Conservation (phyloP, 352 stramenopile genomes). For the Phytophthora europaea region DNA sequence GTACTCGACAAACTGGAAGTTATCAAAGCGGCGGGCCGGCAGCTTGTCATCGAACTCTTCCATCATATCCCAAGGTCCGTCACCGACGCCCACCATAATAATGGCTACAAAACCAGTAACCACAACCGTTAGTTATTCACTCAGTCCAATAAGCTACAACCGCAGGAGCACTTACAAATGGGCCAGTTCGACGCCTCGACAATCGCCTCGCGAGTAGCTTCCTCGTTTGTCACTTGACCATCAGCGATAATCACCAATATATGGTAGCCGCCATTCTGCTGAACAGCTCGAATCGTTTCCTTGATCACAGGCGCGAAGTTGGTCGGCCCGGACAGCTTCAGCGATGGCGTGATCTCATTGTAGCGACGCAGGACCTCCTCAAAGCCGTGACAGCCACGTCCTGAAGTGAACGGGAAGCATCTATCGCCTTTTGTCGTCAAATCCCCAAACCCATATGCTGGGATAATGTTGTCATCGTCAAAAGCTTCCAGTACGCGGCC, state of each 20-base stretch:
- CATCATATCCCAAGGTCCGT: constrained; percentile 86
- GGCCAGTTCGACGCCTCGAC: constrained; percentile 75
- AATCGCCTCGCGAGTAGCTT: constrained; percentile 67
- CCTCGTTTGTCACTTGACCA: constrained; percentile 80
- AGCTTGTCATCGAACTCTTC: constrained; percentile 76
- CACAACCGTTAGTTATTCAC: background rate
- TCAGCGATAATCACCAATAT: constrained; percentile 85
- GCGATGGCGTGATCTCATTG: constrained; percentile 63
- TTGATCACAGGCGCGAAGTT: constrained; percentile 83
- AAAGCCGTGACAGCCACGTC: constrained; percentile 59
- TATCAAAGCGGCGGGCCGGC: constrained; percentile 72
- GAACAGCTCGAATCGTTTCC: constrained; percentile 58
- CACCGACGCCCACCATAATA: constrained; percentile 75
- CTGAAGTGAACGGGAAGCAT: constrained; percentile 53
- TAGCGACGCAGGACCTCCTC: constrained; percentile 66
- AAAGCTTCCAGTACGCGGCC: constrained; percentile 74
- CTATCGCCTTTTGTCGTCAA: constrained; percentile 54
- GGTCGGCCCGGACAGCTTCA: constrained; percentile 78
- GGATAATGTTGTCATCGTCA: constrained; percentile 88
- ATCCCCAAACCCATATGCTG: constrained; percentile 77
- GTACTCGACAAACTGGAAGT: constrained; percentile 85
- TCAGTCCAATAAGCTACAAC: background rate
- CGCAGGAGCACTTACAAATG: constrained; percentile 57
- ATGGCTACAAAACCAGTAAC: constrained; percentile 34
- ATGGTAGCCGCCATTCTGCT: constrained; percentile 67